Evolutionary conservation across 2,329 filamentous ascomycete species (phyloP).

Genomic region (Fusarium guadeloupense): DNA sequence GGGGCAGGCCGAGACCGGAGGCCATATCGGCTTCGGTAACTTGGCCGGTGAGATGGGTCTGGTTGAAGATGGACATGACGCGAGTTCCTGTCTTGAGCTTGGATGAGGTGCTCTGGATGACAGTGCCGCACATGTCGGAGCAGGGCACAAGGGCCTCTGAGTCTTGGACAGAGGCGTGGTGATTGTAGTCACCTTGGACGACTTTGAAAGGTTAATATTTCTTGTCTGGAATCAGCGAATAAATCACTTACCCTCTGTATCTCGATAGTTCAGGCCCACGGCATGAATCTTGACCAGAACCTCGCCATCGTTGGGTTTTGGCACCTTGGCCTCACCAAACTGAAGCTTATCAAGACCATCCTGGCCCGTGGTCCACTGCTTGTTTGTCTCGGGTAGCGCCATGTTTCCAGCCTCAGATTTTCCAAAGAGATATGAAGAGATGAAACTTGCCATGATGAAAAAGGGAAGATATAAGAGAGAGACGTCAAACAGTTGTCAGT

Average conservation of each 20-base stretch:
- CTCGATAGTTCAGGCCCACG: constrained; percentile 61
- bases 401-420: constrained; percentile 17
- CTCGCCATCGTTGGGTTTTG: constrained; percentile 59
- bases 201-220: constrained; percentile 53
- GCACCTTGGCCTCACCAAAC: constrained; percentile 55
- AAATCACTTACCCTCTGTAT: constrained; percentile 55
- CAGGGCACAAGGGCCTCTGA: constrained; percentile 65
- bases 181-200: constrained; percentile 71
- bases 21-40: constrained; percentile 64
- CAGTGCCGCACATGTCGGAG: constrained; percentile 74
- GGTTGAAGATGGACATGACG: constrained; percentile 73
- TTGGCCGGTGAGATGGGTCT: constrained; percentile 66
- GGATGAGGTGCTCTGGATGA: constrained; percentile 55
- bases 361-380: constrained; percentile 65
- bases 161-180: constrained; percentile 64
- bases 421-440: constrained; percentile 37
- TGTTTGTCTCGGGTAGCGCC: constrained; percentile 41
- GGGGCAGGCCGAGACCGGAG: constrained; percentile 68
- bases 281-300: constrained; percentile 59
- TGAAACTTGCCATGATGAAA: constrained; percentile 31
- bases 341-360: constrained; percentile 65
- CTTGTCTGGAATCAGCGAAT: fast-evolving
- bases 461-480: neutral
- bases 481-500: constrained; percentile 10
- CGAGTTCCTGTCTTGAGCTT: constrained; percentile 66